Conservation (phyloP, 2,329 filamentous ascomycete species). For the Calonectria naviculata region DNA sequence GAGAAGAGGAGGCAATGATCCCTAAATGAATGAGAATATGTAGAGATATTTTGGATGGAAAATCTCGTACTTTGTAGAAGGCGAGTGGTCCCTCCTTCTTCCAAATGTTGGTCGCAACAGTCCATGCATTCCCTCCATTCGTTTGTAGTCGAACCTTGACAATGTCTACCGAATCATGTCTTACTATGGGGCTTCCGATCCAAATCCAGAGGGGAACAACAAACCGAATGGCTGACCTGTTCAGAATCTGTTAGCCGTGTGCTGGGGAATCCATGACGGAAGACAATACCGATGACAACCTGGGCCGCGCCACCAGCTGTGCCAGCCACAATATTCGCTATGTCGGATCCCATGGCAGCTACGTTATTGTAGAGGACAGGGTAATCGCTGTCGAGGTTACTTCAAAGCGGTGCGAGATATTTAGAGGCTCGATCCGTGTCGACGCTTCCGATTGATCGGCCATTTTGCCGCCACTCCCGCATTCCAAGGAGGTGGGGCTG, state of each 20-base stretch:
- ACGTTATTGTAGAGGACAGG: no score
- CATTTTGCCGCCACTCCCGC: neutral
- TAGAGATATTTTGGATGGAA: no score
- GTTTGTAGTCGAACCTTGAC: conserved; percentile 18
- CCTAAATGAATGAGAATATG: neutral
- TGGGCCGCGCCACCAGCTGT: neutral
- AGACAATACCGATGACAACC: neutral
- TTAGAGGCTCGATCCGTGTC: neutral
- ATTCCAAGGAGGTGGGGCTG: neutral
- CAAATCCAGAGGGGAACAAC: neutral
- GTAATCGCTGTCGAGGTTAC: neutral
- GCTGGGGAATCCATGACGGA: neutral
- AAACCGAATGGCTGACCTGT: neutral
- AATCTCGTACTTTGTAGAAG: conserved; percentile 7
- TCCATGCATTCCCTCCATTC: neutral
- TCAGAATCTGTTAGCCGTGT: neutral
- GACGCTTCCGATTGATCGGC: neutral
- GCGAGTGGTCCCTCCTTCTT: neutral
- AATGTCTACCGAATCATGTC: neutral
- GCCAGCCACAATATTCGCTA: neutral
- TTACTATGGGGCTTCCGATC: neutral
- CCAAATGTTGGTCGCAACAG: conserved; percentile 8
- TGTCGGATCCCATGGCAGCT: neutral
- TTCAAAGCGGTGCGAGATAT: neutral
- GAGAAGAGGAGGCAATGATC: conserved; percentile 6